Conservation (phyloP, 257 asterid genomes). For the Solanum corneliomulleri region DNA sequence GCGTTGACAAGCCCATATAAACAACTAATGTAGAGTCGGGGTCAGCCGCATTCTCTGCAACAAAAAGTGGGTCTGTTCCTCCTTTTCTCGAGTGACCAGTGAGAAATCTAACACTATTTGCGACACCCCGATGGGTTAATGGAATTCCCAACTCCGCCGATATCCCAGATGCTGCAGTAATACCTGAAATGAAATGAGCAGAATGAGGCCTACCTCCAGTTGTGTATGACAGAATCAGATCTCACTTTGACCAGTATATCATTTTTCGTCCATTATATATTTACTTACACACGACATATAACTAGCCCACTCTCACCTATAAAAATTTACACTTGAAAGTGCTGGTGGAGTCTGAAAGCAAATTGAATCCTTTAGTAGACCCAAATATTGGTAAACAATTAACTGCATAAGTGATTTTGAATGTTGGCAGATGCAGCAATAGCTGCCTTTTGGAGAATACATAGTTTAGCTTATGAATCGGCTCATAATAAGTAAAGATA, state of each 20-base stretch:
- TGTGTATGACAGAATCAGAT: neutral
- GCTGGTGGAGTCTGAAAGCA: neutral
- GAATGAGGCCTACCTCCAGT: neutral
- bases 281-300: neutral
- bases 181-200: slow-evolving; percentile 40
- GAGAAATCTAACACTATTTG: slow-evolving; percentile 76
- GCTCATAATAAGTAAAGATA: neutral
- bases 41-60: slow-evolving; percentile 89
- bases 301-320: neutral
- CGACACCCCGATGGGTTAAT: slow-evolving; percentile 90
- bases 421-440: neutral
- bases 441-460: neutral
- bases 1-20: slow-evolving; percentile 92
- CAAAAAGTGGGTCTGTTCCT: slow-evolving; percentile 80
- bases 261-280: neutral
- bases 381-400: neutral
- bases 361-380: neutral
- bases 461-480: neutral
- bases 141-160: slow-evolving; percentile 96
- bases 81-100: slow-evolving; percentile 96
- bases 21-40: slow-evolving; percentile 80
- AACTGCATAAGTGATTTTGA: neutral
- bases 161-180: slow-evolving; percentile 97
- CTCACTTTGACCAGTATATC: neutral
- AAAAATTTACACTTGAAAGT: neutral